Evolutionary conservation across 768 basidiomycete species (phyloP).

Genomic region (Nevesoporus exiguus): DNA sequence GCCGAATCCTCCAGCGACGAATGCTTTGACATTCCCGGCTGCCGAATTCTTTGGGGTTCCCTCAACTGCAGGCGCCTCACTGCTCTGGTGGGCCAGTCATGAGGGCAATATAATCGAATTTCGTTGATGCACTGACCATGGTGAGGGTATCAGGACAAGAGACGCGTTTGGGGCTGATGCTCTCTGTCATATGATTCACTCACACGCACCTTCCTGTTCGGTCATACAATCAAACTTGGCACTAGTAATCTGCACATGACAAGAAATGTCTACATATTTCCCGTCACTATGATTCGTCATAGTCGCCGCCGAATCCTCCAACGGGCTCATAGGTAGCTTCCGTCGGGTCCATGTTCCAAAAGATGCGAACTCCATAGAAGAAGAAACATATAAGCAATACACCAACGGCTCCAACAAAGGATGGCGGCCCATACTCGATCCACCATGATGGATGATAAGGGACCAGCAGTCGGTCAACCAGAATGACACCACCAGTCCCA

Average conservation of each 20-base stretch:
- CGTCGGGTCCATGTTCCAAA: slow-evolving; percentile 73
- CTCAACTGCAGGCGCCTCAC: slow-evolving; percentile 20
- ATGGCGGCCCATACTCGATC: slow-evolving; percentile 67
- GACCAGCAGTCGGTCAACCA: slow-evolving; percentile 77
- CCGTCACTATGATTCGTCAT: slow-evolving; percentile 32
- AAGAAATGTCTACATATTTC: slow-evolving; percentile 20
- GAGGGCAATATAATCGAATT: neutral
- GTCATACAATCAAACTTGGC: neutral
- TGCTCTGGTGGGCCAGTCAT: slow-evolving; percentile 21
- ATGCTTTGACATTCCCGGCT: slow-evolving; percentile 64
- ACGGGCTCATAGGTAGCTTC: slow-evolving; percentile 90
- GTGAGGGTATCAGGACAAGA: slow-evolving; percentile 14
- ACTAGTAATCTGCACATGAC: slow-evolving; percentile 7
- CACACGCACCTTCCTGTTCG: neutral
- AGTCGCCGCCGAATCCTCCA: slow-evolving; percentile 70
- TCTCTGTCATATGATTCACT: slow-evolving; percentile 29
- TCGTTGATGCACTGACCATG: slow-evolving; percentile 24
- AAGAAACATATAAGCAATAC: slow-evolving; percentile 60
- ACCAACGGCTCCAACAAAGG: slow-evolving; percentile 58
- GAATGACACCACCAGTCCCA: slow-evolving; percentile 83
- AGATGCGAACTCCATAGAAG: slow-evolving; percentile 64
- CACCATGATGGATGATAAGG: slow-evolving; percentile 91
- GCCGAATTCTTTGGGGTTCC: slow-evolving; percentile 26
- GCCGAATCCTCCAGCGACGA: slow-evolving; percentile 92
- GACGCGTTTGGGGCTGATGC: neutral